Base-by-base conservation (phyloP, 1,284 basidiomycete genomes). In the Moniliella sp. region DNA sequence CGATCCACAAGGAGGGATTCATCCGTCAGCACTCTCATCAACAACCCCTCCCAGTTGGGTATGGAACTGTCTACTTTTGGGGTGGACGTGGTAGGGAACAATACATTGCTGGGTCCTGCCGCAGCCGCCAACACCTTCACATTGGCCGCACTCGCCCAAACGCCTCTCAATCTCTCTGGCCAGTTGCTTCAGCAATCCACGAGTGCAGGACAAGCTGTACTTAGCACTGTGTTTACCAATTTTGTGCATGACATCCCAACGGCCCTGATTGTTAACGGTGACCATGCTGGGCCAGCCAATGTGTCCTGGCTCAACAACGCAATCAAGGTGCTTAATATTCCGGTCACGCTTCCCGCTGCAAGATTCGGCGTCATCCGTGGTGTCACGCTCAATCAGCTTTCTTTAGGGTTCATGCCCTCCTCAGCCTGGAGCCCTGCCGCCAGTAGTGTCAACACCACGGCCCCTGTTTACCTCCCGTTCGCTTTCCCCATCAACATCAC, bases 31-130 rank as follows among this genome's bases (percentile, higher is more conserved):
- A 69, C 75, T 1, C 69, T 66, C 11, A 65, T 74, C 15, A 63
- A 66, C 9, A 80, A 78, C 48, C 76, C 76, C 14, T 74, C 77
- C 3, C 76, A 78, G 66, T 74, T 79, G 27, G 78, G 76, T 33
- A 71, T 80, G 8, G 62, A 71, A 39, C 64, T 78, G 8, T 69
- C 67, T 35, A 67, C 68, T 3, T 68, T 79, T 37, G 68, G 67
- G 4, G 76, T 77, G 58, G 65, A 69, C 35, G 71, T 71, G 8
- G 72, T 65, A 42, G 66, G 68, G 32, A 66, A 67, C 28, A 61
- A 65, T 21, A 65, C 68, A 15, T 64, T 69, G 50, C 68, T 79
- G 34, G 77, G 74, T 2, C 68, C 72, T 2, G 71, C 72, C 4
- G 52, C 67, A 1, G 69, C 72, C 0, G 42, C 43, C 17, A 62